These are phyloP conservation scores for Calonectria hawksworthii DNA, from an alignment of 2,329 filamentous ascomycete species.

Conservation along the genomic window DNA sequence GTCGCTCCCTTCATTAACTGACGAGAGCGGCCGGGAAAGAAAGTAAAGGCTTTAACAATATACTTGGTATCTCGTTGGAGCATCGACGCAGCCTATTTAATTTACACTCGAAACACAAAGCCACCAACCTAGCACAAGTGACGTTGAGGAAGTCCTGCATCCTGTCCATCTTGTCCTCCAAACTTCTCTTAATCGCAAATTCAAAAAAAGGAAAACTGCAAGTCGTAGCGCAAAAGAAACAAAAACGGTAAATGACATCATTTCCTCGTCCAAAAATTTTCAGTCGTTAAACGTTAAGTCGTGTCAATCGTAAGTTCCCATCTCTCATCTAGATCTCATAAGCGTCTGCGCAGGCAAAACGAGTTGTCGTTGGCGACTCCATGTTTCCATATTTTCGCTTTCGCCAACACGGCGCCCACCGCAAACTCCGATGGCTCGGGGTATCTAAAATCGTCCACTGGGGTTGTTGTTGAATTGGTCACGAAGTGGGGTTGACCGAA, in stretches of 20 bases:
- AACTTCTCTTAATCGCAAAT: constrained; percentile 20
- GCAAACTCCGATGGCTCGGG: constrained; percentile 17
- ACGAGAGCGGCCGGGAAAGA: neutral
- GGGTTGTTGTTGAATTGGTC: constrained; percentile 30
- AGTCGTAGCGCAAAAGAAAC: constrained; percentile 32
- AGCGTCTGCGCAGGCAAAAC: constrained; percentile 9
- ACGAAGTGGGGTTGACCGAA: constrained; percentile 56
- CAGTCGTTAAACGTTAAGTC: constrained; percentile 45
- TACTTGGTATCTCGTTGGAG: constrained; percentile 26
- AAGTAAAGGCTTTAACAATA: constrained; percentile 17
- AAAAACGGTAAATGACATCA: constrained; percentile 6
- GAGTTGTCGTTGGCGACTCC: neutral
- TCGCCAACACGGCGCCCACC: neutral
- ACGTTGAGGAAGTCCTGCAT: constrained; percentile 35
- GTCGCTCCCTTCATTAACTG: neutral
- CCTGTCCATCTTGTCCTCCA: constrained; percentile 29
- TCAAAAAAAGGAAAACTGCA: constrained; percentile 26
- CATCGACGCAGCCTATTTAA: constrained; percentile 34
- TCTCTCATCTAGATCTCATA: constrained; percentile 26
- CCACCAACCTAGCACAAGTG: constrained; percentile 22
- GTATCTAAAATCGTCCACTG: constrained; percentile 18
- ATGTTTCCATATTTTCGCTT: neutral
- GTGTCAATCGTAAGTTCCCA: constrained; percentile 43
- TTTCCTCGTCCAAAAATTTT: constrained; percentile 17
- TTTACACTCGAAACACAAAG: constrained; percentile 39